A percentile compares a stretch with the other conserved stretches of the same genome.
Conservation (phyloP, 1,284 basidiomycete species). For the Marasmius oreades region DNA sequence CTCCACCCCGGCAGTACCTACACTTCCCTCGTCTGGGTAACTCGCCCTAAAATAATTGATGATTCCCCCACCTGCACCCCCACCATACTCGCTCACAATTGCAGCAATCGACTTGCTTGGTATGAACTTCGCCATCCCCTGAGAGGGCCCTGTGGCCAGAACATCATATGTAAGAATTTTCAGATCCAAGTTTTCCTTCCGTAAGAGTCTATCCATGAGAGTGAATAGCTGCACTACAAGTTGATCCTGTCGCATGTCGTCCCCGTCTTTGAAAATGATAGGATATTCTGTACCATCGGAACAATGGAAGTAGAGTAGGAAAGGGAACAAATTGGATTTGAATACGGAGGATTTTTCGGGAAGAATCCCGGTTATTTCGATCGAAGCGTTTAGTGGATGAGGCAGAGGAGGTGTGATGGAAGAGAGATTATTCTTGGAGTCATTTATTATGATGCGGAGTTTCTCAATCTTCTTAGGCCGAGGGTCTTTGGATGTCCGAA, state of each 20-base stretch:
- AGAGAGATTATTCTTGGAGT: conserved; percentile 78
- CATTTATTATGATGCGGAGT: conserved; percentile 77
- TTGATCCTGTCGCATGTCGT: conserved; percentile 98
- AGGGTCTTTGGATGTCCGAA: conserved; percentile 88
- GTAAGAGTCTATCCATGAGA: conserved; percentile 91
- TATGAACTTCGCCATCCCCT: conserved; percentile 97
- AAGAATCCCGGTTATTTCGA: conserved; percentile 82
- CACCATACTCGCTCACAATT: conserved; percentile 82
- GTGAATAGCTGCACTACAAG: conserved; percentile 97
- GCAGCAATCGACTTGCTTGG: conserved; percentile 93
- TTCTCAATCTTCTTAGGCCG: conserved; percentile 98
- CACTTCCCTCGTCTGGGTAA: conserved; percentile 88
- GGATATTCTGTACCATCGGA: conserved; percentile 79
- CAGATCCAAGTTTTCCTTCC: conserved; percentile 95
- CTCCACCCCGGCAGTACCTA: conserved; percentile 91
- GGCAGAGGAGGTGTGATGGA: conserved; percentile 72
- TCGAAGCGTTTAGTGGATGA: conserved; percentile 84
- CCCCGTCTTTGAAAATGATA: conserved; percentile 98
- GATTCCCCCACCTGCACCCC: conserved; percentile 56
- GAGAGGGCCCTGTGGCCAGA: conserved; percentile 86
- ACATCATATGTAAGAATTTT: conserved; percentile 93
- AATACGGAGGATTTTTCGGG: conserved; percentile 94
- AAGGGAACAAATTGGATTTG: conserved; percentile 94
- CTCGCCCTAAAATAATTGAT: conserved; percentile 85
- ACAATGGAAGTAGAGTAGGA: conserved; percentile 88